Conservation (phyloP, 2,329 filamentous ascomycete genomes). For the Madurella fahalii region DNA sequence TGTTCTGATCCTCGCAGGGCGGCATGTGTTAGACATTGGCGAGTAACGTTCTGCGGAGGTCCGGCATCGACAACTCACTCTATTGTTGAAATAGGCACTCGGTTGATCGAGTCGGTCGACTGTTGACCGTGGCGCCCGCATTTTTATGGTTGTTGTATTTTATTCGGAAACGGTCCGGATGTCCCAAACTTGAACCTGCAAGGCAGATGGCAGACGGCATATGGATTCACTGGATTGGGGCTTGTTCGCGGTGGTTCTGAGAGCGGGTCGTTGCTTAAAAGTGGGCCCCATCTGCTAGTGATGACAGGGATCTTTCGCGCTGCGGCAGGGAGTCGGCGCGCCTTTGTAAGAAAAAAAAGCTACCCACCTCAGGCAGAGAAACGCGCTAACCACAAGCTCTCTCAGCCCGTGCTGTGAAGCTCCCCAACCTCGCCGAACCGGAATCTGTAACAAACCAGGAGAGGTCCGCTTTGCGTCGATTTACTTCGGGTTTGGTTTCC, state of each 20-base stretch:
- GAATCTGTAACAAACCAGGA: neutral
- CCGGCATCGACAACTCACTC: constrained; percentile 50
- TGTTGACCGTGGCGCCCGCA: constrained; percentile 56
- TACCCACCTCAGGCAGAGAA: constrained; percentile 1
- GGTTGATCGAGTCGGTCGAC: constrained; percentile 91
- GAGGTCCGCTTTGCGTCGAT: neutral
- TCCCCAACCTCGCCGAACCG: constrained; percentile 9
- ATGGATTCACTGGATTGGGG: constrained; percentile 2
- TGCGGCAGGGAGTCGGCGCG: neutral
- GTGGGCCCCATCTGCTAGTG: neutral
- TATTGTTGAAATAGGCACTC: constrained; percentile 85
- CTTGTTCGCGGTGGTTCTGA: neutral
- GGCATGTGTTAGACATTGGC: constrained; percentile 8
- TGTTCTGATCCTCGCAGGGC: constrained; percentile 51
- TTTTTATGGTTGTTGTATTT: constrained; percentile 5
- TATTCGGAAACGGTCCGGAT: neutral
- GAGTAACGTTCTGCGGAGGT: neutral
- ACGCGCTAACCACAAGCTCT: constrained; percentile 2
- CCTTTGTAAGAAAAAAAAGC: neutral
- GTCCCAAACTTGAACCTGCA: constrained; percentile 5
- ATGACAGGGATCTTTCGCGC: neutral
- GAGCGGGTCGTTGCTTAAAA: neutral
- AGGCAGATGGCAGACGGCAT: neutral
- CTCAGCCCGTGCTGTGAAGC: neutral
- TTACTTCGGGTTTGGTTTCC: neutral